phyloP scores from a whole-genome alignment of 768 basidiomycete genomes.

The Lactifluus piperatus region DNA sequence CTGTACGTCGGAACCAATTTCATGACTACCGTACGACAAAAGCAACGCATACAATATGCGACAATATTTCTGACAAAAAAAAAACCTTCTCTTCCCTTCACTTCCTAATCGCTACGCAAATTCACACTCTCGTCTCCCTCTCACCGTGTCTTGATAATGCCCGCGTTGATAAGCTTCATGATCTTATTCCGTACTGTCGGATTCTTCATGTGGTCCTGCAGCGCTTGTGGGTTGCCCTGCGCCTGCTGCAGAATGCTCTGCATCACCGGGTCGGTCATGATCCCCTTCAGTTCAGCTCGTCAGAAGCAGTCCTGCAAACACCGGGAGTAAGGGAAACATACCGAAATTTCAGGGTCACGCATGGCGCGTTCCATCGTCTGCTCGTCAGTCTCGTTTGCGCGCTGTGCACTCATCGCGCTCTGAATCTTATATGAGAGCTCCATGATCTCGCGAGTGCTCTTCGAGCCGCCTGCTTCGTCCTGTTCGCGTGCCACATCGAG shows the following conservation, averaged over 20 bases:
- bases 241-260: constrained; percentile 93
- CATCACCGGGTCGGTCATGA: constrained; percentile 90
- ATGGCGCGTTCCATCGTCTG: constrained; percentile 89
- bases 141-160: constrained; percentile 85
- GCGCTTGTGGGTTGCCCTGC: constrained; percentile 76
- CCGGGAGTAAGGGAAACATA: constrained; percentile 33
- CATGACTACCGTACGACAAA: neutral
- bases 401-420: constrained; percentile 67
- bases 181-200: constrained; percentile 73
- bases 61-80: neutral
- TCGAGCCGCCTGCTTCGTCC: constrained; percentile 56
- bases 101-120: neutral
- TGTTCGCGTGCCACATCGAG: constrained; percentile 66
- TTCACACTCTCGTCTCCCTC: neutral
- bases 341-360: constrained; percentile 94
- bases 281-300: constrained; percentile 36
- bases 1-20: neutral
- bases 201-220: constrained; percentile 97
- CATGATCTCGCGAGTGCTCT: constrained; percentile 78
- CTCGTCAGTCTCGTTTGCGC: constrained; percentile 82
- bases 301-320: neutral
- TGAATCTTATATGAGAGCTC: constrained; percentile 75
- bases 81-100: neutral
- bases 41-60: neutral
- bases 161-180: constrained; percentile 83